These are phyloP conservation scores for Xerocomellus chrysenteron DNA, from an alignment of 768 basidiomycete genomes.

Conservation along the genomic window DNA sequence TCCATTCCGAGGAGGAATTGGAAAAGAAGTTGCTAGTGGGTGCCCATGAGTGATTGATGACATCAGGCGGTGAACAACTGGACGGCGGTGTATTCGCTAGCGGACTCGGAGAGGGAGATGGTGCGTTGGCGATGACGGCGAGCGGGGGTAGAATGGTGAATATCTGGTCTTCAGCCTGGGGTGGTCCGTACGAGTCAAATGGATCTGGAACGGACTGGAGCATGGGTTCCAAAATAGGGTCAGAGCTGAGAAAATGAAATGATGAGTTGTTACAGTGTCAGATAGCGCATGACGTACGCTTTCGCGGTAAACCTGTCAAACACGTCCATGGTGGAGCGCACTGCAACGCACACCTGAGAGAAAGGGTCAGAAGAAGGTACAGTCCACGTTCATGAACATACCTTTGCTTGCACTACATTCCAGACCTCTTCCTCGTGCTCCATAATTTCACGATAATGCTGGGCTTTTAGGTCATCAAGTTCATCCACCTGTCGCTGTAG, in stretches of 20 bases:
- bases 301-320: slow-evolving; percentile 86
- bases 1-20: slow-evolving; percentile 58
- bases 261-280: slow-evolving; percentile 10
- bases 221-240: slow-evolving; percentile 89
- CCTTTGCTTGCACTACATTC: slow-evolving; percentile 87
- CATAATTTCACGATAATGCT: slow-evolving; percentile 85
- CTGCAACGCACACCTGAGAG: slow-evolving; percentile 68
- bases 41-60: slow-evolving; percentile 49
- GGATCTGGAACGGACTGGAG: slow-evolving; percentile 88
- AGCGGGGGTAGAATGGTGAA: slow-evolving; percentile 90
- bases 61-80: slow-evolving; percentile 36
- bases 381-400: slow-evolving; percentile 25
- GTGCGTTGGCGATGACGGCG: slow-evolving; percentile 65
- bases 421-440: slow-evolving; percentile 96
- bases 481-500: slow-evolving; percentile 91
- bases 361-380: slow-evolving; percentile 15
- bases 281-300: slow-evolving; percentile 49
- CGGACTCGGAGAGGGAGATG: slow-evolving; percentile 64
- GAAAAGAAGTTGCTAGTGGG: slow-evolving; percentile 48
- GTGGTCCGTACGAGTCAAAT: slow-evolving; percentile 88
- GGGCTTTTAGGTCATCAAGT: slow-evolving; percentile 78
- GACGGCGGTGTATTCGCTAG: slow-evolving; percentile 43
- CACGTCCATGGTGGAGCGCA: slow-evolving; percentile 89
- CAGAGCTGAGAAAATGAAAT: slow-evolving; percentile 51
- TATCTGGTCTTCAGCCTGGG: slow-evolving; percentile 85